Base-by-base conservation (phyloP, 1,284 basidiomycete genomes). In the Papiliotrema fonsecae region DNA sequence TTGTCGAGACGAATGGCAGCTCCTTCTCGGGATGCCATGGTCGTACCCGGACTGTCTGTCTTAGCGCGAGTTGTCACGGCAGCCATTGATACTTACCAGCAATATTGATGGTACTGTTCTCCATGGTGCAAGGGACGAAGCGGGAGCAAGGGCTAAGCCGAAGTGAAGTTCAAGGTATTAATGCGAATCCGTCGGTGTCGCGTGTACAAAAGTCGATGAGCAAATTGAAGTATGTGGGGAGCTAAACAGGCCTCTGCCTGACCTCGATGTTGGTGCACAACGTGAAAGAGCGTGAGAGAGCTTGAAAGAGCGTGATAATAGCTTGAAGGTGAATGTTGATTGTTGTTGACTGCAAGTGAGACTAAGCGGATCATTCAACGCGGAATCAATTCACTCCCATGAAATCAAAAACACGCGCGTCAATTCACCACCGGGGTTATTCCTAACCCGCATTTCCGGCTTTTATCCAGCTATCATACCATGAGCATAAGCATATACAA, bases 1-100 rank as follows among this genome's bases (percentile, higher is more conserved):
- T 60, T 47, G 61, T 83, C 47, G 85, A 85, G 34, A 96, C 81
- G 45, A 86, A 83, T 14, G 84, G 82, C 18, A 83, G 80, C 75
- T 97, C 93, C 79, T 83, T 87, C 44, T 83, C 51, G 25, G 85
- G 55, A 42, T 69, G 87, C 51, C 91, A 88, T 42, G 92, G 92
- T 49, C 92, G 83, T 47, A 93, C 87, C 56, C 92, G 89, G 44
- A 97, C 92, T 92, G 68, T 25, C 24, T 28, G 21, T 36, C 26
- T 25, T 38, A 26, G 32, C 19, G 13, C 21, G 21, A 14, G 28
- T 28, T 19, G 19, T 19, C 26, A 11, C 21, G 24, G 16, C 14
- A 28, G 21, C 32, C 24, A 28, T 9, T 39, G 37, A 25, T 22
- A 24, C 65, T 54, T 42, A 69, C 68, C 64, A 28, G 59, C 61